Percentiles rank a stretch among this genome's conserved stretches.
These are phyloP conservation scores for Aspergillus olivimuriae DNA, from an alignment of 495 filamentous ascomycete genomes.

Conservation along the genomic window DNA sequence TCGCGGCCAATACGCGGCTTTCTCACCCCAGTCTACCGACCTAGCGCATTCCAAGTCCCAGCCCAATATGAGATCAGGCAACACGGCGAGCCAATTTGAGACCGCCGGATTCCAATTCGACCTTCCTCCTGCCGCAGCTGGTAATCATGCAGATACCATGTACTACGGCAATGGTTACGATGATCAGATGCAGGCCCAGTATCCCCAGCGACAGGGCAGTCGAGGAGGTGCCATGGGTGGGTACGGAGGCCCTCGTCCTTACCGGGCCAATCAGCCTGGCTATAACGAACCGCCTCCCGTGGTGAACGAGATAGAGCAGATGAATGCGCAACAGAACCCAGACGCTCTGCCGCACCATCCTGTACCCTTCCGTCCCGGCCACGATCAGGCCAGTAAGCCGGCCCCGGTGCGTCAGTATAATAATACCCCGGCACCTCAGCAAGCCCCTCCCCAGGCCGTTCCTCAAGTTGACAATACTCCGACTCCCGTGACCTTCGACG, in stretches of 20 bases:
- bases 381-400: constrained; percentile 55
- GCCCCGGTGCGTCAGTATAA: constrained; percentile 70
- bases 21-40: constrained; percentile 27
- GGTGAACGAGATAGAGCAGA: constrained; percentile 9
- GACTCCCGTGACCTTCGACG: constrained; percentile 64
- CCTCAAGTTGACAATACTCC: constrained; percentile 26
- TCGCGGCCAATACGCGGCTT: constrained; percentile 28
- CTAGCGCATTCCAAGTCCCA: constrained; percentile 56
- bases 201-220: constrained; percentile 5
- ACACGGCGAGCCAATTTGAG: constrained; percentile 46
- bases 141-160: constrained; percentile 29
- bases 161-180: constrained; percentile 12
- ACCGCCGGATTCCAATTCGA: constrained; percentile 58
- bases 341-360: constrained; percentile 74
- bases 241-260: constrained; percentile 20
- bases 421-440: constrained; percentile 13
- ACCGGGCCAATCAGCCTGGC: constrained; percentile 17
- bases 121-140: constrained; percentile 47
- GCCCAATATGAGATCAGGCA: constrained; percentile 50
- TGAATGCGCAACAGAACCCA: constrained; percentile 38
- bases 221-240: constrained; percentile 7
- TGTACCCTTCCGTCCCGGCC: constrained; percentile 70
- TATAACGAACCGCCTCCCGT: constrained; percentile 14
- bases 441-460: constrained; percentile 22
- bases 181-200: constrained; percentile 7